Conservation (phyloP, 2,329 filamentous ascomycete species). For the Neonectria coccinea region DNA sequence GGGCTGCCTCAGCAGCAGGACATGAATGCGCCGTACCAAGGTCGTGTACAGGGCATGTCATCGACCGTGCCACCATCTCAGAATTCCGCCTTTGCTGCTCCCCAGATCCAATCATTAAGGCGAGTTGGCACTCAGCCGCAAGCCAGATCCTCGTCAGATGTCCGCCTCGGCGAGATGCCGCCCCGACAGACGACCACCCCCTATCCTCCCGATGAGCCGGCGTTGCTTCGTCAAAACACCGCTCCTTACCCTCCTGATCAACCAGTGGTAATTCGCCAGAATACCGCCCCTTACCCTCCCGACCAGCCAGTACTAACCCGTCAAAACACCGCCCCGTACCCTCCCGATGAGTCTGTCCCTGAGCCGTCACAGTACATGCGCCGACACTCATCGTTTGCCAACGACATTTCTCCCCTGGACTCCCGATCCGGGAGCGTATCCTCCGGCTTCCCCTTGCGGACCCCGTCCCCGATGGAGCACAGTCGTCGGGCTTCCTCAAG, state of each 20-base stretch:
- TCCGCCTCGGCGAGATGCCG: not conserved
- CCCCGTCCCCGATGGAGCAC: constrained; percentile 47
- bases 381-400: constrained; percentile 45
- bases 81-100: constrained; percentile 33
- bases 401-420: constrained; percentile 44
- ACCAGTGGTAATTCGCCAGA: not conserved
- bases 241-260: constrained; percentile 3
- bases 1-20: constrained; percentile 18
- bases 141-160: constrained; percentile 8
- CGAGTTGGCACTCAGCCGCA: constrained; percentile 21
- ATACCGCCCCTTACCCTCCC: not conserved
- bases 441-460: constrained; percentile 38
- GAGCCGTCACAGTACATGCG: constrained; percentile 29
- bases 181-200: not conserved
- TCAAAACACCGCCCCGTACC: not conserved
- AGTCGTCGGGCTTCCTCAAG: constrained; percentile 40
- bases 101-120: constrained; percentile 28
- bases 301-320: constrained; percentile 7
- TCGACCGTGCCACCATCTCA: constrained; percentile 37
- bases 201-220: constrained; percentile 9
- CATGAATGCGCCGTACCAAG: constrained; percentile 30
- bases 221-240: not conserved
- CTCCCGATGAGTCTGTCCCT: constrained; percentile 13
- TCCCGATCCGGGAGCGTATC: constrained; percentile 46
- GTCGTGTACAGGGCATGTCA: constrained; percentile 30